Base-by-base conservation (phyloP, 306 rosid genomes). In the Abrus pulchellus region DNA sequence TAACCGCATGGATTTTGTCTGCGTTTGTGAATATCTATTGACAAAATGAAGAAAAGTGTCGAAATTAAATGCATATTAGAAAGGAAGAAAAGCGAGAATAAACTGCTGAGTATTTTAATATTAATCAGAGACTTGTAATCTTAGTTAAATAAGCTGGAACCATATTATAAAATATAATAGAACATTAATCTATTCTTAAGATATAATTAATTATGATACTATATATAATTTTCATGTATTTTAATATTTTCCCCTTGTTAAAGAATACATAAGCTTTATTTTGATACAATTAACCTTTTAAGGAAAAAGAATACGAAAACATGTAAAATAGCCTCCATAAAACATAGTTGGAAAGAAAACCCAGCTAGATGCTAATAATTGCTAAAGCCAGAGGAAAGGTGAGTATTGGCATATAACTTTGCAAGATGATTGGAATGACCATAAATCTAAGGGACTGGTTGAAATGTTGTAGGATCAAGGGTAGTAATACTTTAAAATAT, bases 11-110 rank as follows among this genome's bases (percentile, higher is more conserved):
- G 57, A 83, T 82, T 83, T 84, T 80, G 83, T 94, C 97, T 44
- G 95, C 97, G 36, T 94, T 93, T 84, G 99, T 94, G 85, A 94
- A 94, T 45, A 94, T 90, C 99, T 94, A 53, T 57, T 53, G 14
- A 68, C 59, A 45, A 82, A 76, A 29, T 32, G 13, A 71, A 77
- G 9, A 45, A 36, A 80, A 30, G 30, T 65, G 29, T 14, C 41
- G 34, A 20, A 40, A 14, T 60, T 40, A 9, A 6, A 13, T 0
- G 9, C 1, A 30, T 32, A 34, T 63, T 10, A 27, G 7, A 13
- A 36, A 36, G 66, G 20, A 33, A 59, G 20, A 36, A 14, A 38
- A 13, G 32, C 9, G 1, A 63, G 30, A 63, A 6, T 13, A 63
- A 34, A 7, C 11, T 63, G 1, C 11, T 5, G 44, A 34, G 27